Conservation (phyloP, 2,329 filamentous ascomycete species). For the Scopulariopsis brevicaulis region DNA sequence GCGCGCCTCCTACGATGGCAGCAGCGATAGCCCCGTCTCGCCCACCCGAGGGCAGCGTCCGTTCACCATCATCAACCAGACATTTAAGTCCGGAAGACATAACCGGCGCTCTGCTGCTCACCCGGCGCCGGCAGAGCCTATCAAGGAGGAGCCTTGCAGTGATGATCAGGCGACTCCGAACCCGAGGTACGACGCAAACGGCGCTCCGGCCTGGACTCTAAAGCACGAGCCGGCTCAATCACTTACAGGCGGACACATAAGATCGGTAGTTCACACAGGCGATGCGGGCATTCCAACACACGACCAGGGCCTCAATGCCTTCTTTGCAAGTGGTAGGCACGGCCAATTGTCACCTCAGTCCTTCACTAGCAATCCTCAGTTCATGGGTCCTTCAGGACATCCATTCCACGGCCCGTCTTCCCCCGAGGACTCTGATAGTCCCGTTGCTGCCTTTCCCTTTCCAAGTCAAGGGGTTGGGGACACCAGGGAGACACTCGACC, state of each 20-base stretch:
- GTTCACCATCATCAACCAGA: constrained; percentile 22
- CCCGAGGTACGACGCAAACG: neutral
- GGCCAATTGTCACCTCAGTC: neutral
- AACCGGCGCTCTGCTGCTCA: neutral
- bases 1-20: constrained; percentile 6
- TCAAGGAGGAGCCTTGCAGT: neutral
- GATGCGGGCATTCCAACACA: neutral
- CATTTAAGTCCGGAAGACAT: neutral
- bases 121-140: neutral
- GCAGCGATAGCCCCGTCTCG: constrained; percentile 8
- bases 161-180: neutral
- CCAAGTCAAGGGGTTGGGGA: neutral
- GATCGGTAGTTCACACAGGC: neutral
- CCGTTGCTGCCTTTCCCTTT: neutral
- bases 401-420: neutral
- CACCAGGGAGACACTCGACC: neutral
- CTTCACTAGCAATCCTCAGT: neutral
- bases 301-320: neutral
- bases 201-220: neutral
- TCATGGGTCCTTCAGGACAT: neutral
- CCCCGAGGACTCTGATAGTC: neutral
- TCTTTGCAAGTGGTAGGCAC: neutral
- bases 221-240: neutral
- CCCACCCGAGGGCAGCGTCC: constrained; percentile 16
- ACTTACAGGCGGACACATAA: neutral